Conservation (phyloP, 495 filamentous ascomycete genomes). For the Lophium mytilinum region DNA sequence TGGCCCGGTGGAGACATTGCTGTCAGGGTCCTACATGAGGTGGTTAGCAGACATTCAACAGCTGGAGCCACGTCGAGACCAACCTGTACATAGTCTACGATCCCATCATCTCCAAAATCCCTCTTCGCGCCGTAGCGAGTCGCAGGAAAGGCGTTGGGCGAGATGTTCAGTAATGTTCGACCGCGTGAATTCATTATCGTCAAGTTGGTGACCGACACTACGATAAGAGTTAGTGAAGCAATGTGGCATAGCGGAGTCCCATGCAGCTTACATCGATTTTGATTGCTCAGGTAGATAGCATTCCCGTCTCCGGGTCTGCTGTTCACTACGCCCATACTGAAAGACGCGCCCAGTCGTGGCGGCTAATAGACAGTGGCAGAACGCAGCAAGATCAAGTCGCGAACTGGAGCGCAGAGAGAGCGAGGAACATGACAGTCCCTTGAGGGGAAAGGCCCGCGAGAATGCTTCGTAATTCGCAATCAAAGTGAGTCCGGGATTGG, state of each 20-base stretch:
- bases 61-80: constrained; percentile 10
- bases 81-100: constrained; percentile 91
- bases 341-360: too few species aligned
- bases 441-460: too few species aligned
- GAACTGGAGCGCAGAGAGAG: too few species aligned
- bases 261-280: constrained; percentile 63
- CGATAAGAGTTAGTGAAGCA: constrained; percentile 4
- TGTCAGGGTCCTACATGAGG: constrained; percentile 62
- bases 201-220: constrained; percentile 80
- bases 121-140: constrained; percentile 69
- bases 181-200: constrained; percentile 68
- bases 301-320: constrained; percentile 73
- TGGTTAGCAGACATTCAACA: not conserved
- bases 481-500: too few species aligned
- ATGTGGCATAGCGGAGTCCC: constrained; percentile 6
- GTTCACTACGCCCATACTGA: constrained; percentile 79
- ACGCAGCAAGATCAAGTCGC: too few species aligned
- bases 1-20: constrained; percentile 41
- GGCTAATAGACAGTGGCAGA: too few species aligned
- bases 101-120: constrained; percentile 61
- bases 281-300: constrained; percentile 78
- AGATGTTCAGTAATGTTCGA: constrained; percentile 65
- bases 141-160: constrained; percentile 84
- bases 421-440: too few species aligned
- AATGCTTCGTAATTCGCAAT: too few species aligned